Evolutionary conservation across 148 eudicot species (phyloP), one percentile per base, ranked within the genome.

Genomic region (Fallopia convolvulus): DNA sequence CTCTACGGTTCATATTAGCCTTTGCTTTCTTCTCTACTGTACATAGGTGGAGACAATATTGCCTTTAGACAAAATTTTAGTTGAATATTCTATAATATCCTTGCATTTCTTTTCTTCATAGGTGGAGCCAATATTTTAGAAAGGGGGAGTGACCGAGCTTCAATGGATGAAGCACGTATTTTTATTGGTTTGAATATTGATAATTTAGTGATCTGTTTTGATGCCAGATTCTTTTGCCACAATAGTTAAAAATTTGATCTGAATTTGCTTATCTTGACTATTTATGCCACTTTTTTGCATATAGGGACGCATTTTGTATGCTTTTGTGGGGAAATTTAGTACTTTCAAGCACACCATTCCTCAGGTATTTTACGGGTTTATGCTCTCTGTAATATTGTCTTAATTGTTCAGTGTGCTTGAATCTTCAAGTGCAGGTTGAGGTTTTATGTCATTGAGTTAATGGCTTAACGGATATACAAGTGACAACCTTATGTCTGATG

Each of bases 61-160:
- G 39, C 39, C 72, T 36, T 33, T 36, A 10, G 18, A 65, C 70
- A 6, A 2, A 61, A 14, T 30, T 32, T 65, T 65, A 3, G 26
- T 5, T 9, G 41, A 4, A 65, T 30, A 30, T 13, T 32, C 3
- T 58, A 9, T 65, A 0, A 65, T 68, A 33, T 68, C n/a, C 20
- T 9, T 74, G 60, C 47, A 39, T 73, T 42, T 52, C 2, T 50
- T 26, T 72, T 78, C 7, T 48, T 77, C n/a, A 8, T 79, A 93
- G 98, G 98, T 93, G 87, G 99, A 95, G 82, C 99, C 99, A 39
- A 95, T 95, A 56, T 95, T 89, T 84, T 97, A 95, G 79, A 95
- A 92, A 84, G 99, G 99, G 49, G 83, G n/a, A n/a, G 88, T 18
- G 97, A 95, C 76, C 95, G 86, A 84, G 68, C 88, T 70, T 89